Evolutionary conservation across 2,329 filamentous ascomycete genomes (phyloP), one percentile per base, ranked within the genome.

Genomic region (Fulvia fulva): DNA sequence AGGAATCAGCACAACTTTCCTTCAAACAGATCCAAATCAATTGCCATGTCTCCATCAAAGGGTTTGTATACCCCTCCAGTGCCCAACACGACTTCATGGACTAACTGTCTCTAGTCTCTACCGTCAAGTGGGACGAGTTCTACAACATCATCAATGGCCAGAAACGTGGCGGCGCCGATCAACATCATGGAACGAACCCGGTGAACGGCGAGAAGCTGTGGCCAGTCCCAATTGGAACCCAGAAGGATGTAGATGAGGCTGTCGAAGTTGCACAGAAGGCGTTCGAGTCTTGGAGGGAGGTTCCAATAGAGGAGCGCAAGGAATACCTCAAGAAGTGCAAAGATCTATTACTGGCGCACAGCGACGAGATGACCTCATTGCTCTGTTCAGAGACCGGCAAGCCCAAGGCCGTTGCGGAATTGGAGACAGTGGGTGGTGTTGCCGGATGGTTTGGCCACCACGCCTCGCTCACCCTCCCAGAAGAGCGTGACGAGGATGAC

Each of bases 401-500:
- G 69, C 73, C 73, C 21, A 74, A 71, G 61, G 70, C 76, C 58
- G 74, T 76, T 53, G 76, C 77, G 23, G 67, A 69, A 28, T 67
- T 74, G 41, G 77, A 79, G 61, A 72, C 76, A 53, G 70, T 70
- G 21, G 72, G 57, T 25, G 57, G 61, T 52, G 70, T 73, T 22
- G 60, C 63, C 32, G 67, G 62, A 9, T 75, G 73, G 65, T 71
- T 77, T 53, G 69, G 70, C 58, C 72, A 75, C 66, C 76, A 78
- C 65, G 52, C 67, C 47, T 63, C 57, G 16, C 66, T 76, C 25
- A 61, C 72, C 5, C 60, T 76, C 8, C 71, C 73, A 23, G 71
- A 74, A 52, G 78, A 80, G 57, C 71, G 68, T 49, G 58, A 75
- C 26, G 74, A 76, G 64, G 77, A 80, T 55, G 76, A 78, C 32